Evolutionary conservation across 2,329 filamentous ascomycete genomes (phyloP).

Genomic region (Leptographium radiaticola): DNA sequence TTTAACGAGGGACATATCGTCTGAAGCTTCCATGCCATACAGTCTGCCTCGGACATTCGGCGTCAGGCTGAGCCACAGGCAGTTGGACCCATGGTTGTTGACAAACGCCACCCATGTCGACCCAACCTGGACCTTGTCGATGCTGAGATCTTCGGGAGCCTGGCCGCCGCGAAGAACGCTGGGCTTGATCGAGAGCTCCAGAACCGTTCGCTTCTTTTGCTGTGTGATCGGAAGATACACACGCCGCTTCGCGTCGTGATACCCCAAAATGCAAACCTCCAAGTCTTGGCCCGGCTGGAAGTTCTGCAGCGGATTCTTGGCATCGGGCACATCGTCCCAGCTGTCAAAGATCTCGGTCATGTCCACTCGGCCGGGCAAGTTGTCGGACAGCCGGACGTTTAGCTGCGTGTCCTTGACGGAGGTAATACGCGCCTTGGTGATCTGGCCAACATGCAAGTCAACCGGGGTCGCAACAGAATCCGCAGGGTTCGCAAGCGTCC

Average conservation of each 20-base stretch:
- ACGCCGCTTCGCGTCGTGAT: conserved; percentile 83
- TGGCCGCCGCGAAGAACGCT: conserved; percentile 41
- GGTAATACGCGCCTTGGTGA: conserved; percentile 65
- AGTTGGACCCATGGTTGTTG: conserved; percentile 73
- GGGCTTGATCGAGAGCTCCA: conserved; percentile 75
- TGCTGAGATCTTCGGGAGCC: conserved; percentile 38
- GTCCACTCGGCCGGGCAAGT: conserved; percentile 84
- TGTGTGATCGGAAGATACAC: conserved; percentile 87
- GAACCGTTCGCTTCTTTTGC: conserved; percentile 65
- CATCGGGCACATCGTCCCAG: conserved; percentile 75
- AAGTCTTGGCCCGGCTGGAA: conserved; percentile 62
- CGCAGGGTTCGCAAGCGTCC: conserved; percentile 28
- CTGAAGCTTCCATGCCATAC: conserved; percentile 69
- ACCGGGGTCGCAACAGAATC: conserved; percentile 54
- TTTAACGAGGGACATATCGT: conserved; percentile 68
- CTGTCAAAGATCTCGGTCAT: conserved; percentile 80
- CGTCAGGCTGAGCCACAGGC: conserved; percentile 81
- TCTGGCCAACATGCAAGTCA: conserved; percentile 60
- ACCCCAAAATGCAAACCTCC: conserved; percentile 64
- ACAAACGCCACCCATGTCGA: conserved; percentile 70
- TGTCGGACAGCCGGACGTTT: conserved; percentile 79
- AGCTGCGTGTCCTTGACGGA: conserved; percentile 84
- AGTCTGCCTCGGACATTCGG: conserved; percentile 80
- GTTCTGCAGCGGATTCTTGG: conserved; percentile 63
- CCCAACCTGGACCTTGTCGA: conserved; percentile 61